Percentiles rank a stretch among this genome's conserved stretches.
Conservation (phyloP, 768 basidiomycete species). For the Coprinopsis sp. region DNA sequence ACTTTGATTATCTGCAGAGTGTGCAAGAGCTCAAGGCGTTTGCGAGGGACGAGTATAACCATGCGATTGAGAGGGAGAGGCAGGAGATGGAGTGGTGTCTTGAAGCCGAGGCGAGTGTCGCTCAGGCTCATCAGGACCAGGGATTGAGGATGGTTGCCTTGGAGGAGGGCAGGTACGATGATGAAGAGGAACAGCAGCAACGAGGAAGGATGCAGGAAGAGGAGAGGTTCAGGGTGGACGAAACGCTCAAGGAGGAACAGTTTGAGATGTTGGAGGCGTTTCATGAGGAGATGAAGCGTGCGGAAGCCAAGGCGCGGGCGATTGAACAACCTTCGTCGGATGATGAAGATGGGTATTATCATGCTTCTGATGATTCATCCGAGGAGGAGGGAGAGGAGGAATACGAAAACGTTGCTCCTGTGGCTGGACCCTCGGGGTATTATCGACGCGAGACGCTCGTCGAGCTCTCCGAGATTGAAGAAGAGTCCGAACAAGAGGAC, state of each 20-base stretch:
- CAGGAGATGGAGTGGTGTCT: conserved; percentile 13
- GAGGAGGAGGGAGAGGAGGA: too few relatives aligned
- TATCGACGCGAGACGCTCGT: too few relatives aligned
- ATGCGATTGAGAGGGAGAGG: conserved; percentile 20
- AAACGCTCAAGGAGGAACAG: conserved; percentile 21
- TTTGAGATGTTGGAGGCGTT: conserved; percentile 21
- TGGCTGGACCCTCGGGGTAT: too few relatives aligned
- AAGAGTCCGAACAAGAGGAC: neutral
- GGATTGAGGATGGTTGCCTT: too few relatives aligned
- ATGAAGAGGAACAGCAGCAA: neutral
- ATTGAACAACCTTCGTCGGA: neutral
- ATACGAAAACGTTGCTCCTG: too few relatives aligned
- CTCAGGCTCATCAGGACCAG: too few relatives aligned
- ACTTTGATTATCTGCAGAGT: conserved; percentile 18
- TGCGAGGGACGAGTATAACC: conserved; percentile 19
- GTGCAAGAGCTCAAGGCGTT: conserved; percentile 16
- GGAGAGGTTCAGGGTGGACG: conserved; percentile 12
- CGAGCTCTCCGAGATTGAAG: too few relatives aligned
- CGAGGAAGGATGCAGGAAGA: conserved; percentile 1
- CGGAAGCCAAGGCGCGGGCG: neutral
- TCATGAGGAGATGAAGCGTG: conserved; percentile 1
- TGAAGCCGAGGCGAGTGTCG: neutral
- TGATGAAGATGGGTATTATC: neutral
- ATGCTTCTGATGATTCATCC: too few relatives aligned
- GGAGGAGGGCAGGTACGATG: too few relatives aligned